Base-by-base conservation (phyloP, 2,329 filamentous ascomycete species). In the Fusarium floridanum region DNA sequence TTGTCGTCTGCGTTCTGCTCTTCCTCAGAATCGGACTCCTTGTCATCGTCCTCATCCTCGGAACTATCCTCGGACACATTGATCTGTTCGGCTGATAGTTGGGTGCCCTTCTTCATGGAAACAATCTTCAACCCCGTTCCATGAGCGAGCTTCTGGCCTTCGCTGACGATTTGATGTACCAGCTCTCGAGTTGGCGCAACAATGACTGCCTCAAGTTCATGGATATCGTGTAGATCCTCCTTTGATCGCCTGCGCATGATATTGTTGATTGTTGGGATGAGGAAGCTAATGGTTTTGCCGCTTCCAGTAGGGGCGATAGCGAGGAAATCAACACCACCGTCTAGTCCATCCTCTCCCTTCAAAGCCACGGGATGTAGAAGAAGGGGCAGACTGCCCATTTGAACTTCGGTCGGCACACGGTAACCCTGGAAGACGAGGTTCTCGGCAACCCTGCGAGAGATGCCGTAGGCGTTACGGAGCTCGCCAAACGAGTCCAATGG, bases 271-370 rank as follows among this genome's bases (percentile, higher is more conserved):
- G 95, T 88, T 0, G 96, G 95, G 48, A 99, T 93, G 78, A 98
- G 84, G 79, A 98, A 99, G 20, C 95, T 95, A 73, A 99, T 86
- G 0, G 97, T 99, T 86, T 99, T 99, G 53, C 97, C 97, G 81
- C 96, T 98, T 27, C 97, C 97, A 0, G 97, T 99, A 1, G 97
- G 97, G 4, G 97, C 97, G 50, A 98, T 91, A 0, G 94, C 94
- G 72, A 99, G 83, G 43, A 99, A 90, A 85, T 99, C 92, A 6
- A 96, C 86, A 10, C 82, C 82, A 16, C 75, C 68, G 4, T 80
- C 79, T 22, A 85, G 67, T 22, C 83, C 82, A 24, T 79, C 79
- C 29, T 81, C 83, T 5, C 80, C 81, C 14, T 80, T 80, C 34
- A 91, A 83, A 1, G 89, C 89, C 66, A 82, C 85, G 0, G 90